Evolutionary conservation across 345 rosid genomes (phyloP).

Genomic region (Tarenaya hassleriana): DNA sequence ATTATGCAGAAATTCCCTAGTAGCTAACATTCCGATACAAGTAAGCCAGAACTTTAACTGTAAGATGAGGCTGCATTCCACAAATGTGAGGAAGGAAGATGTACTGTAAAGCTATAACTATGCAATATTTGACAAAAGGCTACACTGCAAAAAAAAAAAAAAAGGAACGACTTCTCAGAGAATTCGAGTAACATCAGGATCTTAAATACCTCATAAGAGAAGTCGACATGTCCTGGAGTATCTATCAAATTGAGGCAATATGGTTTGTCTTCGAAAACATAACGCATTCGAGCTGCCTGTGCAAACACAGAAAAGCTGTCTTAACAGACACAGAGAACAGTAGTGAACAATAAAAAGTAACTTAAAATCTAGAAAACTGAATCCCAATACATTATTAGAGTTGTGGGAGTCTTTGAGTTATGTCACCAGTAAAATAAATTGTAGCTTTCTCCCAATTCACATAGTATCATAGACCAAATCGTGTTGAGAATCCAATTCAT

Average conservation of each 20-base stretch:
- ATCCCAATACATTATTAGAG: too few relatives aligned
- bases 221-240: constrained; percentile 97
- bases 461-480: too few relatives aligned
- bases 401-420: too few relatives aligned
- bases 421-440: too few relatives aligned
- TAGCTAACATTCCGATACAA: neutral
- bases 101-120: too few relatives aligned
- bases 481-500: too few relatives aligned
- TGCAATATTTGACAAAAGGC: neutral
- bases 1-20: neutral
- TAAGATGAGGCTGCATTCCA: neutral
- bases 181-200: constrained; percentile 6
- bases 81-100: too few relatives aligned
- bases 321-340: constrained; percentile 3
- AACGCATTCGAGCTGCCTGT: constrained; percentile 99
- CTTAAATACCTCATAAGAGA: constrained; percentile 79
- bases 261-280: constrained; percentile 45
- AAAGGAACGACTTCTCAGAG: neutral
- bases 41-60: neutral
- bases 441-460: too few relatives aligned
- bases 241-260: constrained; percentile 91
- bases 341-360: neutral
- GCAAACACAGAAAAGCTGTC: constrained; percentile 11
- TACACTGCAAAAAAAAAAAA: neutral
- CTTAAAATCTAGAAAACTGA: neutral